Base-by-base conservation (phyloP, 192 early-diverging fungal genomes). In the Linnemannia hyalina region DNA sequence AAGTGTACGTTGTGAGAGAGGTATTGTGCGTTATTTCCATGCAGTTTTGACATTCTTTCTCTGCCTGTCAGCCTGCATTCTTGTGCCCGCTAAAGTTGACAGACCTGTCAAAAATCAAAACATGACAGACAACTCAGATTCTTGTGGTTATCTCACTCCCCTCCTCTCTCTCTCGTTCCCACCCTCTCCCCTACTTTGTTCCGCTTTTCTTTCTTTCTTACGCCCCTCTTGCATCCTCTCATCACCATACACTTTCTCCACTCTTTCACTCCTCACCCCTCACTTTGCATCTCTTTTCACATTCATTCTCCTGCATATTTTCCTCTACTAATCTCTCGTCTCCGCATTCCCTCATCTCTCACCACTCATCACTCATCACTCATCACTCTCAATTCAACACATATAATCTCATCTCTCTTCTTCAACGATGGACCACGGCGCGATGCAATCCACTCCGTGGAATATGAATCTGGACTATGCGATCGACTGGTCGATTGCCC, bases 391-490 rank as follows among this genome's bases (percentile, higher is more conserved):
- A 10, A 18, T 68, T 26, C 63, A 68, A 68, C 35, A 32, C 65
- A 68, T 10, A 35, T 69, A 52, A 52, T 22, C 10, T 44, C 54
- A 44, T 6, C 36, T 32, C 44, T 32, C 22, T 44, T 36, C 41
- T 35, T 20, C 20, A 26, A 36, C 29, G 35, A 63, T 46, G 78
- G 54, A 74, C 74, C 20, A 72, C 18, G 18, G 70, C 38, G 40
- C 63, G 36, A n/a, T 38, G 44, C 38, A 38, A 23, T 54, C 82
- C 54, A 83, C 82, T 26, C 82, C 82, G 20, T 83, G 82, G 82
- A 83, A 83, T 63, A 9, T 55, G 15, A 83, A 83, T 77, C 70
- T 83, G n/a, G 40, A 70, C n/a, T 83, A 83, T 52, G 82, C 82
- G 2, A 52, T 83, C 35, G 75, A 72, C 71, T 83, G 82, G 82